Conservation (phyloP, 2,329 filamentous ascomycete species). For the Talaromyces sp. region DNA sequence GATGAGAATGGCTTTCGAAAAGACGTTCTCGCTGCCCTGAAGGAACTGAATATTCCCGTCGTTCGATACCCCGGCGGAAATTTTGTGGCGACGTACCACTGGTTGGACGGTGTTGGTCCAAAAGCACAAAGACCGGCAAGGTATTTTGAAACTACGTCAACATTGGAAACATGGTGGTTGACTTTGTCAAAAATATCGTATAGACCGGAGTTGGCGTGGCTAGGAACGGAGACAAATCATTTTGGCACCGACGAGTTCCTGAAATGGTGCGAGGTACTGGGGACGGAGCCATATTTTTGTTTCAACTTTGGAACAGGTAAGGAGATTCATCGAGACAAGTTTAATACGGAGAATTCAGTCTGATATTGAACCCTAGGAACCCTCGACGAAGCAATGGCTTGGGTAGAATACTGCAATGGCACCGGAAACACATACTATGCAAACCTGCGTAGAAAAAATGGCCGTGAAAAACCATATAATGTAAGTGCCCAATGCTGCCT, state of each 20-base stretch:
- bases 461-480: constrained; percentile 69
- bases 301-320: constrained; percentile 76
- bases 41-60: constrained; percentile 69
- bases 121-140: constrained; percentile 59
- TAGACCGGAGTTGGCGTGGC: constrained; percentile 72
- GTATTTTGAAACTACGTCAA: constrained; percentile 23
- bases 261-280: constrained; percentile 68
- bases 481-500: constrained; percentile 24
- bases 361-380: constrained; percentile 24
- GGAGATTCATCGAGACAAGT: neutral
- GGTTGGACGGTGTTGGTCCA: constrained; percentile 75
- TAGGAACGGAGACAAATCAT: constrained; percentile 68
- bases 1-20: constrained; percentile 71
- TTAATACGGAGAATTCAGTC: neutral
- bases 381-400: constrained; percentile 59
- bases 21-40: constrained; percentile 69
- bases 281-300: constrained; percentile 72
- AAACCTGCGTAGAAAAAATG: constrained; percentile 70
- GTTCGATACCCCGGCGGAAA: constrained; percentile 80
- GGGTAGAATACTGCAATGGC: constrained; percentile 84
- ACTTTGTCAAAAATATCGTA: neutral
- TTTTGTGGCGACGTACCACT: constrained; percentile 80
- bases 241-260: constrained; percentile 87
- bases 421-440: constrained; percentile 74
- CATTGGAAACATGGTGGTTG: neutral